These are phyloP conservation scores for Arthrinium phaeospermum DNA, from an alignment of 2,329 filamentous ascomycete species.

Conservation along the genomic window DNA sequence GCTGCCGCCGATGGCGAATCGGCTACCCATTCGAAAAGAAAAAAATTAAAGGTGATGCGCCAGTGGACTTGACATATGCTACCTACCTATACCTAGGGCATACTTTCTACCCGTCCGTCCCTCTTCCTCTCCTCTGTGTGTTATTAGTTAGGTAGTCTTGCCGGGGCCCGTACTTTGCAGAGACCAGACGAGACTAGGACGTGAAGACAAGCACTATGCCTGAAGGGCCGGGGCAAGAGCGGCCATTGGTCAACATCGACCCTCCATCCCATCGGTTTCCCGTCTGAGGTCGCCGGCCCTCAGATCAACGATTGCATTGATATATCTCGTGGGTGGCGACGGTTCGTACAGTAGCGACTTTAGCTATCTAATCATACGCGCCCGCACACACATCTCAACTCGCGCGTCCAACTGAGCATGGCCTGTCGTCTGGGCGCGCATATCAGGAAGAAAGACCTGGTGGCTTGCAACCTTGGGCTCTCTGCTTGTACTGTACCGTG, in stretches of 20 bases:
- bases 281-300: not conserved
- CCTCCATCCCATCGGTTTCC: constrained; percentile 6
- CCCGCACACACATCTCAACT: not conserved
- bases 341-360: not conserved
- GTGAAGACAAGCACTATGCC: constrained; percentile 15
- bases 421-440: not conserved
- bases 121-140: not conserved
- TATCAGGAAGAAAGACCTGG: not conserved
- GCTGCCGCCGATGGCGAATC: constrained; percentile 23
- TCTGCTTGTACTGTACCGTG: constrained; percentile 8
- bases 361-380: not conserved
- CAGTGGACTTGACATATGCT: constrained; percentile 9
- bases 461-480: not conserved
- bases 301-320: not conserved
- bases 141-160: not conserved
- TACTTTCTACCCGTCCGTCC: constrained; percentile 18
- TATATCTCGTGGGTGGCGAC: constrained; percentile 11
- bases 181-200: constrained; percentile 13
- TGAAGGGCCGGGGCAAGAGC: not conserved
- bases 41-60: not conserved
- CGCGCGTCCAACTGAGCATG: not conserved
- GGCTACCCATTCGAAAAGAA: constrained; percentile 21
- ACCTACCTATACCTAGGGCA: not conserved
- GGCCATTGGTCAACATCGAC: constrained; percentile 3
- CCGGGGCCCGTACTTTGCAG: not conserved